phyloP scores from a whole-genome alignment of 176 grass and related monocot genomes.

The Zizania latifolia region DNA sequence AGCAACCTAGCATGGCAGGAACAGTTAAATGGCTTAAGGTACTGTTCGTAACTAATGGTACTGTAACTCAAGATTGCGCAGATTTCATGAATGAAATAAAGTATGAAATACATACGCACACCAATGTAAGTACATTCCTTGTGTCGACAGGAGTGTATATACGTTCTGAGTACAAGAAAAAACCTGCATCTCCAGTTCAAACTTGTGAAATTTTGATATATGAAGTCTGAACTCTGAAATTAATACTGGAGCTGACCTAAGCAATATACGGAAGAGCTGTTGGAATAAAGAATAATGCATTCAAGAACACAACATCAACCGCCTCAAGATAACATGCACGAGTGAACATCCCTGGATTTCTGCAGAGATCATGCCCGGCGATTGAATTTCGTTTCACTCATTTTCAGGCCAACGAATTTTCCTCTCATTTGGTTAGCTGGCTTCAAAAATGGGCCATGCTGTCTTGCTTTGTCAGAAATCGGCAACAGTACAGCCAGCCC shows the following conservation, averaged over 20 bases:
- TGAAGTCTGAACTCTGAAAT: conserved; percentile 17
- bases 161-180: no score
- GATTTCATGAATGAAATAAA: no score
- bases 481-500: not conserved
- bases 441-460: conserved; percentile 20
- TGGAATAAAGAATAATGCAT: not conserved
- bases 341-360: conserved; percentile 39
- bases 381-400: conserved; percentile 4
- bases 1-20: no score
- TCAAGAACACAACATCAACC: conserved; percentile 8
- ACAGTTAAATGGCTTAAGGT: no score
- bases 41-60: no score
- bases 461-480: conserved; percentile 30
- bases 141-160: not conserved
- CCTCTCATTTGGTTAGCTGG: conserved; percentile 12
- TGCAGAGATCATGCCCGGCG: conserved; percentile 44
- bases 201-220: not conserved
- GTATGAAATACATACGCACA: no score
- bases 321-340: conserved; percentile 37
- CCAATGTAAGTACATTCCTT: no score
- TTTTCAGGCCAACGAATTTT: conserved; percentile 43
- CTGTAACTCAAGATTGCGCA: no score
- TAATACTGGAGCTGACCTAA: not conserved
- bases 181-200: no score
- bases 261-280: no score